Conservation (phyloP, 2,329 filamentous ascomycete genomes). For the Cercospora beticola region DNA sequence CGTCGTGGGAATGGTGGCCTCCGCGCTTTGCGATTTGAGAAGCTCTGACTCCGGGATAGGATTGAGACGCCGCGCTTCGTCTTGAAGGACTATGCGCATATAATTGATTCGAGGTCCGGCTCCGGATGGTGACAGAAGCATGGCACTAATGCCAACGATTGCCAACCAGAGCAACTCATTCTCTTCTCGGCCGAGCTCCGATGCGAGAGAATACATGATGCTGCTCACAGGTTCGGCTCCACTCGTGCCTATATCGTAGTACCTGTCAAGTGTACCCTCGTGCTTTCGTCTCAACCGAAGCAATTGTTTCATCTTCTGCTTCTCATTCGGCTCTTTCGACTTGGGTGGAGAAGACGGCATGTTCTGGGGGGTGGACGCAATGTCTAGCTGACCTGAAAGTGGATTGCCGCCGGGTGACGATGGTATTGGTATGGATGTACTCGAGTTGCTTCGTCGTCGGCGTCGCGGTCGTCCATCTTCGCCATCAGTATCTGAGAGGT, state of each 20-base stretch:
- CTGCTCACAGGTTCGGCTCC: constrained; percentile 95
- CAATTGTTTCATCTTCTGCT: constrained; percentile 69
- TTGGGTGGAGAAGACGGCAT: constrained; percentile 57
- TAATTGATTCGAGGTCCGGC: constrained; percentile 71
- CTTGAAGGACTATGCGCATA: constrained; percentile 80
- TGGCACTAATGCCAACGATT: constrained; percentile 91
- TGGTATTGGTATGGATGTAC: constrained; percentile 67
- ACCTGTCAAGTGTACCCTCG: constrained; percentile 71
- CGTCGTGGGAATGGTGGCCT: constrained; percentile 83
- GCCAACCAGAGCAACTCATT: constrained; percentile 94
- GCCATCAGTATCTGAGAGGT: constrained; percentile 62
- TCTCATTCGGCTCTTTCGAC: constrained; percentile 65
- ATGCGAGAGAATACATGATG: constrained; percentile 90
- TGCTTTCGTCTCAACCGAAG: constrained; percentile 74
- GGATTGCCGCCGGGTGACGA: constrained; percentile 56
- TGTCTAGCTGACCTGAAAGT: constrained; percentile 37
- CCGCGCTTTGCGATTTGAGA: constrained; percentile 59
- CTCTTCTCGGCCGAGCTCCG: constrained; percentile 91
- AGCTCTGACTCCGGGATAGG: constrained; percentile 63
- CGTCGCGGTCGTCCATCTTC: constrained; percentile 69
- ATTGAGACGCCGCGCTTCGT: constrained; percentile 92
- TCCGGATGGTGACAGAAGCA: constrained; percentile 67
- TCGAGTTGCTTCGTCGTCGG: constrained; percentile 82
- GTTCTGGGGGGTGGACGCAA: constrained; percentile 35
- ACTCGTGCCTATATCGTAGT: constrained; percentile 83